Evolutionary conservation across 208 protist species (phyloP).

Genomic region (Trypanosoma scelopori): DNA sequence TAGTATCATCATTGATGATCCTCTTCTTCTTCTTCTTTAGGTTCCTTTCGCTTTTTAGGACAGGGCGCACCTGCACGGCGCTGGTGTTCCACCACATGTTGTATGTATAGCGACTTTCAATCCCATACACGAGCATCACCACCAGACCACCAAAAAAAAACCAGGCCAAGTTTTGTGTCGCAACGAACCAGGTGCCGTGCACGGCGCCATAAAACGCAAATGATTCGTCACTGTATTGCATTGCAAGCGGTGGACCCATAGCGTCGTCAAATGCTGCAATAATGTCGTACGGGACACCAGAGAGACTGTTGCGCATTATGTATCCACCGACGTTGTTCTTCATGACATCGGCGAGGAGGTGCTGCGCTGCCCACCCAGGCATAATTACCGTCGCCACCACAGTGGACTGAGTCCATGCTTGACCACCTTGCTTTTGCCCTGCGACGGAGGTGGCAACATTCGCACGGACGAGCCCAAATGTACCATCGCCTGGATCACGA

Average conservation of each 20-base stretch:
- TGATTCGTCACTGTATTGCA: slow-evolving; percentile 18
- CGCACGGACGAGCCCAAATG: neutral
- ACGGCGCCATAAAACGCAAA: slow-evolving; percentile 29
- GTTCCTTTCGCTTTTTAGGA: too few species aligned
- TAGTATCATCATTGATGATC: too few species aligned
- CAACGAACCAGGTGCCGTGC: slow-evolving; percentile 23
- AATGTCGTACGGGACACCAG: slow-evolving; percentile 9
- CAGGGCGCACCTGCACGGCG: too few species aligned
- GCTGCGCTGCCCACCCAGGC: slow-evolving; percentile 42
- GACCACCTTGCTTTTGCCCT: neutral
- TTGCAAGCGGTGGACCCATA: slow-evolving; percentile 7
- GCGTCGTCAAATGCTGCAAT: slow-evolving; percentile 16
- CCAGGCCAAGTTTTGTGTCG: slow-evolving; percentile 31
- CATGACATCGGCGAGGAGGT: slow-evolving; percentile 22
- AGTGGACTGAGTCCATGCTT: neutral
- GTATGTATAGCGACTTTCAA: slow-evolving; percentile 28
- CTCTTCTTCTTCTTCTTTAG: too few species aligned
- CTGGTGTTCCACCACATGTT: slow-evolving; percentile 14
- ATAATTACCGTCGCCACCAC: slow-evolving; percentile 26
- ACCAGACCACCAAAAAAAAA: slow-evolving; percentile 26
- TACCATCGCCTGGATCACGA: slow-evolving; percentile 1
- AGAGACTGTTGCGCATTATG: slow-evolving; percentile 2
- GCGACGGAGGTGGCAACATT: neutral
- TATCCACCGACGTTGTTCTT: slow-evolving; percentile 5
- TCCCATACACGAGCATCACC: slow-evolving; percentile 2